phyloP scores from a whole-genome alignment of 192 early-diverging fungal species.

The Chytriomyces sp. region DNA sequence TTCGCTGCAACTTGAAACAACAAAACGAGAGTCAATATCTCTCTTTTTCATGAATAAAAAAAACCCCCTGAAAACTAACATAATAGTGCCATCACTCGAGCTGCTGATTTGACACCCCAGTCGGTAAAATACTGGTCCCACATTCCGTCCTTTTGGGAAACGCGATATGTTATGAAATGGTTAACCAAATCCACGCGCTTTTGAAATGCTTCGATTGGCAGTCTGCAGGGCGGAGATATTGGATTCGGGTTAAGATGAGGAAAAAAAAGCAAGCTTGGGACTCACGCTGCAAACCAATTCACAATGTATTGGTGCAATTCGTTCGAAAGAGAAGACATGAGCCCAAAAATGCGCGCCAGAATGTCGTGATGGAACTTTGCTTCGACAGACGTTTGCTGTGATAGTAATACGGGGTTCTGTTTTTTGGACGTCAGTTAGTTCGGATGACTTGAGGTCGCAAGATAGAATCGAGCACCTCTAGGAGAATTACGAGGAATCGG shows the following conservation, averaged over 20 bases:
- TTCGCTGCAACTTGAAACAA: slow-evolving; percentile 70
- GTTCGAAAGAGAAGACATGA: slow-evolving; percentile 80
- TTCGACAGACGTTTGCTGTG: slow-evolving; percentile 77
- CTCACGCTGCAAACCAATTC: slow-evolving; percentile 78
- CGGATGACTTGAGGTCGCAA: neutral
- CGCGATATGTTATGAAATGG: slow-evolving; percentile 80
- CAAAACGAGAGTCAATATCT: slow-evolving; percentile 7
- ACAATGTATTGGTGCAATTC: slow-evolving; percentile 87
- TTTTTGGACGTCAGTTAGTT: neutral
- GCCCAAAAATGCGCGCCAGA: slow-evolving; percentile 77
- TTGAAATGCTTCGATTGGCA: slow-evolving; percentile 65
- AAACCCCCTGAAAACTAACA: slow-evolving; percentile 53
- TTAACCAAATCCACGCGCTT: slow-evolving; percentile 80
- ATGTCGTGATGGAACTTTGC: slow-evolving; percentile 85
- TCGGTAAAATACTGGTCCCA: slow-evolving; percentile 75
- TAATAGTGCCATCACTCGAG: slow-evolving; percentile 87
- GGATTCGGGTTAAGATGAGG: neutral
- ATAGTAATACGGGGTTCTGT: slow-evolving; percentile 80
- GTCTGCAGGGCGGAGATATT: slow-evolving; percentile 40
- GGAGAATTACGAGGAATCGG: slow-evolving; percentile 80
- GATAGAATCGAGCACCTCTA: slow-evolving; percentile 68
- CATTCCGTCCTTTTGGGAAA: slow-evolving; percentile 66
- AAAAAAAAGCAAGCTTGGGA: slow-evolving; percentile 2
- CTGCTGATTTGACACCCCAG: slow-evolving; percentile 82
- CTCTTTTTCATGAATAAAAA: slow-evolving; percentile 19